Percentiles rank a stretch among this genome's conserved stretches.
phyloP scores from a whole-genome alignment of 352 stramenopile genomes.

The Phytophthora ohioensis region DNA sequence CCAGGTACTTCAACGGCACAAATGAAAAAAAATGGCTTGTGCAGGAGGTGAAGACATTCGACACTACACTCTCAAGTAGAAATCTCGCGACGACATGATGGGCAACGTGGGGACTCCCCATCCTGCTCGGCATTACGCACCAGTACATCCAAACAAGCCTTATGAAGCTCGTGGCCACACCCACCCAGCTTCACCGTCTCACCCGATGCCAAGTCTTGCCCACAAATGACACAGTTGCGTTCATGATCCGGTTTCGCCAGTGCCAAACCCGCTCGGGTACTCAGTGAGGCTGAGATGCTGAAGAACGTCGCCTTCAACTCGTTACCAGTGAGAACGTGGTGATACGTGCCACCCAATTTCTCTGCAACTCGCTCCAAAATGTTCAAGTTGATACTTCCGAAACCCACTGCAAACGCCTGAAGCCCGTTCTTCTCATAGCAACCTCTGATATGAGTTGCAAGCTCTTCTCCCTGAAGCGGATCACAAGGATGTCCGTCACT shows the following conservation, averaged over 20 bases:
- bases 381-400: constrained; percentile 70
- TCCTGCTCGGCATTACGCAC: constrained; percentile 44
- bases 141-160: constrained; percentile 48
- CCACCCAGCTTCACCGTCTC: constrained; percentile 51
- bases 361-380: constrained; percentile 65
- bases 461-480: constrained; percentile 47
- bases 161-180: constrained; percentile 67
- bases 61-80: constrained; percentile 2
- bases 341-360: constrained; percentile 67
- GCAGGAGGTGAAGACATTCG: background rate
- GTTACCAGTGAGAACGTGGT: constrained; percentile 64
- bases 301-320: constrained; percentile 83
- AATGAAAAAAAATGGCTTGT: background rate
- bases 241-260: constrained; percentile 70
- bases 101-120: constrained; percentile 31
- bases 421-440: constrained; percentile 72
- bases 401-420: constrained; percentile 74
- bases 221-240: constrained; percentile 67
- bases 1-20: constrained; percentile 5
- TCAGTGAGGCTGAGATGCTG: constrained; percentile 78
- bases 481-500: constrained; percentile 74
- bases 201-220: constrained; percentile 59
- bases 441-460: constrained; percentile 62
- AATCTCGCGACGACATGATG: constrained; percentile 39
- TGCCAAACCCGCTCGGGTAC: constrained; percentile 62